A percentile compares a stretch with the other conserved stretches of the same genome.
Evolutionary conservation across 176 grass and related monocot genomes (phyloP).

Genomic region (Coix lacrymajobi): DNA sequence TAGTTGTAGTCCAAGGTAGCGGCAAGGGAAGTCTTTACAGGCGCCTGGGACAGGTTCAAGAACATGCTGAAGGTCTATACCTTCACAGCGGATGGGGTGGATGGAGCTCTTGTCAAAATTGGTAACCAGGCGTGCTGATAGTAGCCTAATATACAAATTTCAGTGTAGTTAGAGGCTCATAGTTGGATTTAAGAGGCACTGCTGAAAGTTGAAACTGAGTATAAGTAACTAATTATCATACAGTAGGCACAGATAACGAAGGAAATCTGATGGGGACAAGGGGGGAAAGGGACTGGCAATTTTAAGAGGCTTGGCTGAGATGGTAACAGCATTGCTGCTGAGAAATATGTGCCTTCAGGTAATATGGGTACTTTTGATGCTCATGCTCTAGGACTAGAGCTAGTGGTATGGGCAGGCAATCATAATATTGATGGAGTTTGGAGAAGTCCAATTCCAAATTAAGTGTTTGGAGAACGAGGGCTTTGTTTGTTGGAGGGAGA

Average conservation of each 20-base stretch:
- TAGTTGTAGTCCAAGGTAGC: too few relatives aligned
- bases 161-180: background rate
- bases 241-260: background rate
- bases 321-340: background rate
- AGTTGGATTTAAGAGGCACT: background rate
- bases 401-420: too few relatives aligned
- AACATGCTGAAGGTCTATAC: too few relatives aligned
- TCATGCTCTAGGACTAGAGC: background rate
- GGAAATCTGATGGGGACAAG: background rate
- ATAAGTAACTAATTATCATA: background rate
- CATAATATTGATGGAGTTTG: too few relatives aligned
- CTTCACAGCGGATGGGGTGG: too few relatives aligned
- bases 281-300: background rate
- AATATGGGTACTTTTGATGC: background rate
- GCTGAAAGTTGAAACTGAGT: background rate
- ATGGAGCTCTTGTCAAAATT: too few relatives aligned
- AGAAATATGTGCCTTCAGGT: background rate
- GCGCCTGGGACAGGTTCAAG: too few relatives aligned
- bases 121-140: background rate
- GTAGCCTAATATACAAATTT: background rate
- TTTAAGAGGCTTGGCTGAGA: background rate
- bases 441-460: background rate
- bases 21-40: too few relatives aligned
- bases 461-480: background rate
- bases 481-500: background rate